Conservation (phyloP, 1,284 basidiomycete genomes). For the Apiotrichum gracile region DNA sequence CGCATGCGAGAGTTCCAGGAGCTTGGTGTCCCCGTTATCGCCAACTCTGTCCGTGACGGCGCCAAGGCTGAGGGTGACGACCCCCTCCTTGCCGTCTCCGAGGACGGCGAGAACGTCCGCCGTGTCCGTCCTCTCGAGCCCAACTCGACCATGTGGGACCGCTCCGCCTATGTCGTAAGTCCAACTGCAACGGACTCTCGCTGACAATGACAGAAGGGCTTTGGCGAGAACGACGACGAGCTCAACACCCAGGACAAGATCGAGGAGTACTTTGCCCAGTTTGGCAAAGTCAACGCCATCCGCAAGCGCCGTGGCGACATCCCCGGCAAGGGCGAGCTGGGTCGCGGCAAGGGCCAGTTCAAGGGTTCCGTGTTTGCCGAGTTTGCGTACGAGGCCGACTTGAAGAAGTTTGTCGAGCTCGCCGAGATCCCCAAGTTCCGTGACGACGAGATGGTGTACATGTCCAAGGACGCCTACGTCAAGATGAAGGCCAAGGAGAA, state of each 20-base stretch:
- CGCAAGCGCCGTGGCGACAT: constrained; percentile 67
- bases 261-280: constrained; percentile 76
- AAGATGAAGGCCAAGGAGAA: constrained; percentile 98
- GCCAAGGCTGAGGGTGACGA: constrained; percentile 46
- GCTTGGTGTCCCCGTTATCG: constrained; percentile 62
- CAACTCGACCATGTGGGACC: constrained; percentile 59
- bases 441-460: constrained; percentile 65
- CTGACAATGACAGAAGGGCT: constrained; percentile 68
- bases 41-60: constrained; percentile 57
- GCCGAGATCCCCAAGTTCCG: constrained; percentile 74
- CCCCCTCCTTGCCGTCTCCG: constrained; percentile 64
- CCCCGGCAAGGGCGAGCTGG: constrained; percentile 42
- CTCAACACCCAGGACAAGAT: constrained; percentile 65
- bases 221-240: constrained; percentile 59
- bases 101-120: constrained; percentile 65
- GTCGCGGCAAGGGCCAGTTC: constrained; percentile 64
- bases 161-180: constrained; percentile 78
- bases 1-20: constrained; percentile 73
- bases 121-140: constrained; percentile 65
- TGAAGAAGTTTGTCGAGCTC: constrained; percentile 69
- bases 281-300: constrained; percentile 76
- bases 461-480: constrained; percentile 91
- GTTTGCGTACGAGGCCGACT: constrained; percentile 67
- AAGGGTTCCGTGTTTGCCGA: constrained; percentile 92
- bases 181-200: background rate